Percentiles rank a stretch among this genome's conserved stretches.
Evolutionary conservation across 257 asterid genomes (phyloP).

Genomic region (Nicotiana noctiflora): DNA sequence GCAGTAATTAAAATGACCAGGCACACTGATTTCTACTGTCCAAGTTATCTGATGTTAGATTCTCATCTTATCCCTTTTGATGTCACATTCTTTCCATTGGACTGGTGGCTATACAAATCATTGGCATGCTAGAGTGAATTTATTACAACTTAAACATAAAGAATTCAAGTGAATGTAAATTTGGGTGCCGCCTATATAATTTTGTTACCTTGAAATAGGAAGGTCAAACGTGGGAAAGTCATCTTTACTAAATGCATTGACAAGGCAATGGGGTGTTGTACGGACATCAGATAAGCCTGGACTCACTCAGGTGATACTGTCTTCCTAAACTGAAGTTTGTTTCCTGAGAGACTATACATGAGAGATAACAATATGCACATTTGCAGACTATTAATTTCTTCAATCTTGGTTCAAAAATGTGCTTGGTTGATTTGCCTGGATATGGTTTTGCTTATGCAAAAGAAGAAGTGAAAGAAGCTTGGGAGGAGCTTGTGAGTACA

Average conservation of each 20-base stretch:
- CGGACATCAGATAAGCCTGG: conserved; percentile 99
- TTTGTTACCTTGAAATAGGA: conserved; percentile 34
- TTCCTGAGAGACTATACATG: conserved; percentile 5
- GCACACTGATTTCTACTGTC: not conserved
- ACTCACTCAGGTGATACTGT: conserved; percentile 73
- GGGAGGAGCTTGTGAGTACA: conserved; percentile 96
- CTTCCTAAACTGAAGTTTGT: conserved; percentile 9
- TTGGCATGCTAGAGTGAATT: not conserved
- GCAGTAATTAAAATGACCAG: not conserved
- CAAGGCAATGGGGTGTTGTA: conserved; percentile 96
- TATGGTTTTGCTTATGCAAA: conserved; percentile 98
- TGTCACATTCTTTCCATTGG: not conserved
- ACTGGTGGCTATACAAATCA: not conserved
- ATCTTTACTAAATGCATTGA: conserved; percentile 76
- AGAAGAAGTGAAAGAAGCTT: conserved; percentile 91
- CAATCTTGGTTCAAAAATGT: conserved; percentile 69
- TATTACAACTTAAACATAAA: not conserved
- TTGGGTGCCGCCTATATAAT: not conserved
- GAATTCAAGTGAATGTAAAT: not conserved
- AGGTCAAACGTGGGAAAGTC: conserved; percentile 98
- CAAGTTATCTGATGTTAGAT: not conserved
- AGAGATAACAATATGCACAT: conserved; percentile 20
- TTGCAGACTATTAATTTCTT: conserved; percentile 80
- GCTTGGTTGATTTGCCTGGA: conserved; percentile 96
- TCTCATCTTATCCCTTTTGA: not conserved